These are phyloP conservation scores for Cryptococcus sp. DNA, from an alignment of 1,284 basidiomycete species.

Conservation along the genomic window DNA sequence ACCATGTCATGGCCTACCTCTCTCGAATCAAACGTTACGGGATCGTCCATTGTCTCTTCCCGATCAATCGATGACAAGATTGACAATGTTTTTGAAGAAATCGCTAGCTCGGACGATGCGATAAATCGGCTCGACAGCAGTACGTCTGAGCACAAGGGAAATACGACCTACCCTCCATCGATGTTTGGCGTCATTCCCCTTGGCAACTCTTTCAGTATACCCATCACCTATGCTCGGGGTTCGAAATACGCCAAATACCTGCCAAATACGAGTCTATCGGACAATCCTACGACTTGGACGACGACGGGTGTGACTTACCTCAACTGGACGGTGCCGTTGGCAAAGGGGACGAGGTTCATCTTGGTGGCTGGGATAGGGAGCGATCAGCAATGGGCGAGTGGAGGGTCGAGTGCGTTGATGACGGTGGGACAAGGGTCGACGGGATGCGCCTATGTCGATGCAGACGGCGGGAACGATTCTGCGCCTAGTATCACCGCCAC, in stretches of 20 bases:
- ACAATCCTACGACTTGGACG: conserved; percentile 37
- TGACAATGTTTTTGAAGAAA: not conserved
- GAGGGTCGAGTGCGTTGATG: conserved; percentile 38
- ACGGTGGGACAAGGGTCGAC: conserved; percentile 41
- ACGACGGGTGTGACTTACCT: conserved; percentile 33
- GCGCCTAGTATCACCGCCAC: conserved; percentile 32
- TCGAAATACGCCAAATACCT: conserved; percentile 28
- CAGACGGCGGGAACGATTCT: conserved; percentile 3
- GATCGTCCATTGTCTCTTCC: not conserved
- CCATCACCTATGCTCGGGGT: conserved; percentile 30
- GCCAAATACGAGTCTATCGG: conserved; percentile 23
- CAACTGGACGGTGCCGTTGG: conserved; percentile 40
- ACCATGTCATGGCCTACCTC: conserved; percentile 41
- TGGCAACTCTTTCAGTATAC: conserved; percentile 42
- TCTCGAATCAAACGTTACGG: conserved; percentile 31
- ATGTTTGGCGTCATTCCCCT: conserved; percentile 45
- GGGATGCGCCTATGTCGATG: conserved; percentile 17
- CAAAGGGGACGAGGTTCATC: conserved; percentile 44
- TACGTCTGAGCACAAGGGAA: conserved; percentile 26
- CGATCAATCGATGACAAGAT: not conserved
- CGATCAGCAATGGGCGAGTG: conserved; percentile 40
- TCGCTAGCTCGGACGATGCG: not conserved
- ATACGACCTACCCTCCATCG: conserved; percentile 41
- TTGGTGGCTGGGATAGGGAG: conserved; percentile 43
- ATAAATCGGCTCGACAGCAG: not conserved